Conservation (phyloP, 2,329 filamentous ascomycete species). For the Neocatenulostroma microsporum region DNA sequence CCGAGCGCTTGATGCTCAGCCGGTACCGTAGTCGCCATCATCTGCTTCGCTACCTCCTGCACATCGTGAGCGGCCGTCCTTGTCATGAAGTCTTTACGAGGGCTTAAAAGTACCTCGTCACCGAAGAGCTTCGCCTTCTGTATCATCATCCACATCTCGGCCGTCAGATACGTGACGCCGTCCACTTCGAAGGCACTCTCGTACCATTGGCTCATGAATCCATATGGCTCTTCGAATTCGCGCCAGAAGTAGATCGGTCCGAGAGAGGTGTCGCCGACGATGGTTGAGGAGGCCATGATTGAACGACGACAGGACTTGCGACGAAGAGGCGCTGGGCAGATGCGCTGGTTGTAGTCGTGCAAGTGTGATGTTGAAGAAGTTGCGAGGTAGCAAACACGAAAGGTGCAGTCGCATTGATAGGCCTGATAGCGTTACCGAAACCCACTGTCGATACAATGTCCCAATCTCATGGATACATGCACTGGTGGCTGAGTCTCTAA, state of each 20-base stretch:
- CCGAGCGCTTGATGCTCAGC: slow-evolving; percentile 48
- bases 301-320: no score
- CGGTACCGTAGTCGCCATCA: slow-evolving; percentile 44
- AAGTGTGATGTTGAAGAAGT: no score
- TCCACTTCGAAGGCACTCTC: slow-evolving; percentile 40
- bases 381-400: no score
- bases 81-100: no score
- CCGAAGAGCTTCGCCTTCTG: slow-evolving; percentile 37
- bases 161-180: slow-evolving; percentile 31
- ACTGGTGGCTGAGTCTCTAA: no score
- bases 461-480: no score
- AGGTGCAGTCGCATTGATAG: no score
- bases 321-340: no score
- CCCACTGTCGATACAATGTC: no score
- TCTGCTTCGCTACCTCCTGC: slow-evolving; percentile 36
- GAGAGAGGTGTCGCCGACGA: slow-evolving; percentile 1
- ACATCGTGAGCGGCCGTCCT: not conserved
- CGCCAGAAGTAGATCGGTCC: slow-evolving; percentile 32
- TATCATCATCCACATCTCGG: slow-evolving; percentile 46
- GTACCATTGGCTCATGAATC: slow-evolving; percentile 60
- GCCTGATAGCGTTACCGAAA: no score
- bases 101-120: slow-evolving; percentile 29
- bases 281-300: slow-evolving; percentile 1
- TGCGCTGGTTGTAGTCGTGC: no score
- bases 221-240: slow-evolving; percentile 38